Evolutionary conservation across 345 rosid genomes (phyloP).

Genomic region (Camelina laxa): DNA sequence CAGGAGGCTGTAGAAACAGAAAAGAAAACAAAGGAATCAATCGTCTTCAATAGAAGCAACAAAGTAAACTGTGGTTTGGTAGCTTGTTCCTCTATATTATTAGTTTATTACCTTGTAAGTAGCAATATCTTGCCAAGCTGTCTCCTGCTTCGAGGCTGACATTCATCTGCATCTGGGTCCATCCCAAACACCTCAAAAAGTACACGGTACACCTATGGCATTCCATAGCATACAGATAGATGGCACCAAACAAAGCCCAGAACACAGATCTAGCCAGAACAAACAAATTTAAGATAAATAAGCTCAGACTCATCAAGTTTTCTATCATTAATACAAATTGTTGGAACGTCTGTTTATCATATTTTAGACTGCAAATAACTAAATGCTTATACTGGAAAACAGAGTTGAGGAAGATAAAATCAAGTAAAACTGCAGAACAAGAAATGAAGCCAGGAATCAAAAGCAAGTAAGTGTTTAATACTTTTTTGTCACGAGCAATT

Average conservation of each 20-base stretch:
- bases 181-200: slow-evolving; percentile 97
- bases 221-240: slow-evolving; percentile 89
- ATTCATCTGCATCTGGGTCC: slow-evolving; percentile 95
- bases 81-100: slow-evolving; percentile 35
- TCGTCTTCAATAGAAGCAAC: neutral
- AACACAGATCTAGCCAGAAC: slow-evolving; percentile 71
- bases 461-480: no score
- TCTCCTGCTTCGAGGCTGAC: slow-evolving; percentile 88
- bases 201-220: slow-evolving; percentile 94
- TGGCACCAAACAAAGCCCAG: slow-evolving; percentile 96
- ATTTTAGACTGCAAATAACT: no score
- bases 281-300: slow-evolving; percentile 12
- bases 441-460: no score
- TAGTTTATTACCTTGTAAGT: slow-evolving; percentile 72
- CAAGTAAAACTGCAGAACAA: no score
- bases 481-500: no score
- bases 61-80: neutral
- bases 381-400: no score
- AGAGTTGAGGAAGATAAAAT: no score
- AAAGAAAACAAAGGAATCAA: slow-evolving; percentile 8
- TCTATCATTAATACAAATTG: neutral
- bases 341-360: neutral
- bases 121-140: slow-evolving; percentile 99
- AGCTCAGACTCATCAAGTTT: neutral
- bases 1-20: slow-evolving; percentile 69